Conservation (phyloP, 805 yeast genomes). For the Candida nonsorbophila region DNA sequence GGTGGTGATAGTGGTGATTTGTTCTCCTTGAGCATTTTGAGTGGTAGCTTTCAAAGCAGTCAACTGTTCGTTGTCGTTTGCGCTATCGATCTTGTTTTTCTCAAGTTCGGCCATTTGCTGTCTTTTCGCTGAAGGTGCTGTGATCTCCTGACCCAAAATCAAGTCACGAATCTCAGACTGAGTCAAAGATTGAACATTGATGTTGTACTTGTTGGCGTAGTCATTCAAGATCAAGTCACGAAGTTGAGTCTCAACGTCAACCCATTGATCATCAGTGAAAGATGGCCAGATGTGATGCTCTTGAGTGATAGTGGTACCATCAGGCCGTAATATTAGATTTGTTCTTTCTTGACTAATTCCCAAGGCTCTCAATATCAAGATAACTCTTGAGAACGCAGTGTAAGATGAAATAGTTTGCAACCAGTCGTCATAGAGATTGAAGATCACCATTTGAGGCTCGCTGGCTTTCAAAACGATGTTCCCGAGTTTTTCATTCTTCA, state of each 20-base stretch:
- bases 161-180: slow-evolving; percentile 92
- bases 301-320: slow-evolving; percentile 59
- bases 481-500: slow-evolving; percentile 74
- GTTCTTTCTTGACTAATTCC: slow-evolving; percentile 75
- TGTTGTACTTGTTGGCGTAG: slow-evolving; percentile 79
- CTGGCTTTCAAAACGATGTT: slow-evolving; percentile 80
- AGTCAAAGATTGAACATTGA: slow-evolving; percentile 80
- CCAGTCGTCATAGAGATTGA: slow-evolving; percentile 96
- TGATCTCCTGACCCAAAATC: slow-evolving; percentile 89
- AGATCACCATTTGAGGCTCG: slow-evolving; percentile 88
- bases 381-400: slow-evolving; percentile 89
- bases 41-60: slow-evolving; percentile 80
- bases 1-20: slow-evolving; percentile 90
- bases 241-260: slow-evolving; percentile 77
- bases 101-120: slow-evolving; percentile 81
- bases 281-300: slow-evolving; percentile 94
- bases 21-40: slow-evolving; percentile 92
- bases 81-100: slow-evolving; percentile 28
- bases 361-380: slow-evolving; percentile 76
- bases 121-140: slow-evolving; percentile 82
- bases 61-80: slow-evolving; percentile 44
- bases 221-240: slow-evolving; percentile 84
- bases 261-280: slow-evolving; percentile 85
- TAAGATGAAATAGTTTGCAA: slow-evolving; percentile 72
- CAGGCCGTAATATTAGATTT: slow-evolving; percentile 70